A percentile compares a stretch with the other conserved stretches of the same genome.
These are phyloP conservation scores for Sphagnurus paluster DNA, from an alignment of 1,284 basidiomycete genomes.

Conservation along the genomic window DNA sequence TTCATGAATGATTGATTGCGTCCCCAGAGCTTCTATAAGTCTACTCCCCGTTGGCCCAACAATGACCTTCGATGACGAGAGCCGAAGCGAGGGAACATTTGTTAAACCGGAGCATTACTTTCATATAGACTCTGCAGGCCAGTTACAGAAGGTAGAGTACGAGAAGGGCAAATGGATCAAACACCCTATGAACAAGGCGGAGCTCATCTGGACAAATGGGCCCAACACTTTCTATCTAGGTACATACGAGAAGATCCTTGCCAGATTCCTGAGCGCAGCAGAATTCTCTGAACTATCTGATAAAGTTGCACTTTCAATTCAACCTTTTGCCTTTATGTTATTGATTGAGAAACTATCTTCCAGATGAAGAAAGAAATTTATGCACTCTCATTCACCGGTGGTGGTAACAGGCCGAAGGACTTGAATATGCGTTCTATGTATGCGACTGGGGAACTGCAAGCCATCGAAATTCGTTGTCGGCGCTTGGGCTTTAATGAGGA, in stretches of 20 bases:
- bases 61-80: too few species aligned
- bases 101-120: conserved; percentile 3
- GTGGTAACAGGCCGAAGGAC: too few species aligned
- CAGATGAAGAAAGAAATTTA: too few species aligned
- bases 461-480: background rate
- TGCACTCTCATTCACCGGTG: too few species aligned
- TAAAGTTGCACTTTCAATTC: too few species aligned
- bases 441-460: conserved; percentile 1
- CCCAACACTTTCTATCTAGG: conserved; percentile 4
- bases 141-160: background rate
- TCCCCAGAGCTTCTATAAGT: too few species aligned
- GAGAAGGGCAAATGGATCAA: conserved; percentile 3
- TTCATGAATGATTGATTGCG: too few species aligned
- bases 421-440: conserved; percentile 1
- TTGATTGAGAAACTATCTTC: too few species aligned
- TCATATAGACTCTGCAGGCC: background rate
- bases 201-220: conserved; percentile 2
- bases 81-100: too few species aligned
- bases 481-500: conserved; percentile 2
- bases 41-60: too few species aligned
- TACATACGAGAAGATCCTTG: conserved; percentile 3
- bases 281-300: background rate
- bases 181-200: background rate
- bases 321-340: too few species aligned
- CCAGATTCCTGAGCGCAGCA: background rate